These are phyloP conservation scores for Xylogone sp. DNA, from an alignment of 2,329 filamentous ascomycete genomes.

Conservation along the genomic window DNA sequence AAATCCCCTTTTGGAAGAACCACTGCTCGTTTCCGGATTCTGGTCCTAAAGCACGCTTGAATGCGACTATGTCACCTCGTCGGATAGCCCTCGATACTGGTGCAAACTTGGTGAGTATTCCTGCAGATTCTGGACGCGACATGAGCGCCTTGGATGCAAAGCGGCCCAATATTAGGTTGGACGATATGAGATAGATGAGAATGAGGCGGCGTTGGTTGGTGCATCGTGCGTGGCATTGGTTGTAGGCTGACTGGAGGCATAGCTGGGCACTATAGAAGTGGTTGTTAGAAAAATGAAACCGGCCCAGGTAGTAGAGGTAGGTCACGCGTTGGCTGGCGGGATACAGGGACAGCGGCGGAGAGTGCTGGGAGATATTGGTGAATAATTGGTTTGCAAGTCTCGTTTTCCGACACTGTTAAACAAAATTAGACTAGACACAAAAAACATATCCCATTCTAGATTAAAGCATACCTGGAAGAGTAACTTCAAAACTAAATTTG, in stretches of 20 bases:
- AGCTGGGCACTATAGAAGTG: slow-evolving; percentile 75
- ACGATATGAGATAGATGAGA: slow-evolving; percentile 77
- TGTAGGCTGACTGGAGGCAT: slow-evolving; percentile 75
- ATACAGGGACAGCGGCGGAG: slow-evolving; percentile 76
- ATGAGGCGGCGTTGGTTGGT: slow-evolving; percentile 74
- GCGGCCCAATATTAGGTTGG: slow-evolving; percentile 79
- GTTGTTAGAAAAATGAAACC: slow-evolving; percentile 81
- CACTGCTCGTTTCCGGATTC: slow-evolving; percentile 57
- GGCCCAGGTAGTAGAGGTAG: slow-evolving; percentile 90
- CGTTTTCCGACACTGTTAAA: slow-evolving; percentile 67
- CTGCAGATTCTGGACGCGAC: slow-evolving; percentile 63
- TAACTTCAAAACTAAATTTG: slow-evolving; percentile 84
- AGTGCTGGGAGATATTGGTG: slow-evolving; percentile 79
- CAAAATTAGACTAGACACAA: slow-evolving; percentile 2
- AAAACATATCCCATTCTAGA: neutral
- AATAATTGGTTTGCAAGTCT: slow-evolving; percentile 85
- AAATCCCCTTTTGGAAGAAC: slow-evolving; percentile 71
- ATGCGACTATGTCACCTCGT: slow-evolving; percentile 69
- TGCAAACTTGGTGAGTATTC: slow-evolving; percentile 62
- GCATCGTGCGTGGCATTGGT: slow-evolving; percentile 71
- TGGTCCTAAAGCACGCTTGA: slow-evolving; percentile 63
- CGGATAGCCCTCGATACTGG: slow-evolving; percentile 72
- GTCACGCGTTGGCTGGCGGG: slow-evolving; percentile 85
- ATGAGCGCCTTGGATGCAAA: slow-evolving; percentile 70
- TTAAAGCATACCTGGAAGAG: slow-evolving; percentile 67